Evolutionary conservation across 2,329 filamentous ascomycete genomes (phyloP), one percentile per base, ranked within the genome.

Genomic region (Ophiostoma sp.): DNA sequence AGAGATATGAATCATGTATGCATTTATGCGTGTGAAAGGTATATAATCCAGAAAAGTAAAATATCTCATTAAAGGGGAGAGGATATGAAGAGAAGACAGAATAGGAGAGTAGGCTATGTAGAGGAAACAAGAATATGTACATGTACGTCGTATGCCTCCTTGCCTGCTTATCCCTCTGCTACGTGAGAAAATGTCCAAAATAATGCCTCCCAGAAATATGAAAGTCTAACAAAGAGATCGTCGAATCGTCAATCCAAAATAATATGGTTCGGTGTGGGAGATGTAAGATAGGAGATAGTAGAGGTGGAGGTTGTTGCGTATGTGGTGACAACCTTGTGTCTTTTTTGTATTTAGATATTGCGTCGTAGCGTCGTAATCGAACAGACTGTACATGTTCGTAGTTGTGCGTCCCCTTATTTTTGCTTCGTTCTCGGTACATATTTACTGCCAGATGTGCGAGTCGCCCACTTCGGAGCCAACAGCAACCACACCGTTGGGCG

Each of bases 381-480:
- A 42, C 68, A 57, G 45, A 8, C n/a, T 28, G 36, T 70, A 11
- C n/a, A 28, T 66, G 61, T 28, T 25, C 39, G 36, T 45, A 8
- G 36, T 66, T 45, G 61, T 45, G 11, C 15, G 1, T 45, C 22
- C 36, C 61, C 22, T 9, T 6, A 3, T 9, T 22, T 63, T 48
- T 19, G 11, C 11, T 48, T 3, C 15, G 42, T 48, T 19, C 15
- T 17, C 6, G 42, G 2, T 19, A 6, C 3, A 2, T 15, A 17
- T 28, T 31, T 86, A 77, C 77, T 84, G 82, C 87, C 86, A 83
- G 76, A 88, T 78, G 80, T 86, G 82, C 69, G 84, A 76, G 74
- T 86, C 77, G 55, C 78, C 78, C 52, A 85, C 79, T 12, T 82
- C 77, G 61, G 86, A 79, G 76, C 84, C 82, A n/a, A 88, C 85